Evolutionary conservation across 78 protist species (phyloP).

Genomic region (Dictyostelium intermedium): DNA sequence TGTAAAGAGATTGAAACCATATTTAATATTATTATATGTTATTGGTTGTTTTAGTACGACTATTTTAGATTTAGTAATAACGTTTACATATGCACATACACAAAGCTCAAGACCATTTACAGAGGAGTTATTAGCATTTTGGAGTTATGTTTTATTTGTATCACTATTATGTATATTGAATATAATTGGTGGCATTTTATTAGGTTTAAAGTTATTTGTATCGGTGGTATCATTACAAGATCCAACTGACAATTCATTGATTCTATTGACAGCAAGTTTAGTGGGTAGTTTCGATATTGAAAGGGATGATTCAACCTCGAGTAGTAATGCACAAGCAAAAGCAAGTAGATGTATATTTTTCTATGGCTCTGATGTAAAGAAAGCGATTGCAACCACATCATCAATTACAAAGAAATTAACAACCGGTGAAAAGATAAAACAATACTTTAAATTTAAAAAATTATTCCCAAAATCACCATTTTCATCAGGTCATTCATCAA

Average conservation of each 20-base stretch:
- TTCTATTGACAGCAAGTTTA: constrained; percentile 51
- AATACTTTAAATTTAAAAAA: background rate
- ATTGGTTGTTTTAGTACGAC: constrained; percentile 64
- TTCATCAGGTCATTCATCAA: background rate
- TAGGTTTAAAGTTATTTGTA: constrained; percentile 47
- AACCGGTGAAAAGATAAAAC: background rate
- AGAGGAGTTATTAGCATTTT: constrained; percentile 42
- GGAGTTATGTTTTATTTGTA: constrained; percentile 61
- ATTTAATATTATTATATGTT: constrained; percentile 60
- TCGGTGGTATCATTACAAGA: constrained; percentile 41
- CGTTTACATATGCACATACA: constrained; percentile 51
- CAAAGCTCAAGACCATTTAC: constrained; percentile 23
- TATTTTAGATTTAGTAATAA: constrained; percentile 61
- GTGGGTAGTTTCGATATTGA: constrained; percentile 52
- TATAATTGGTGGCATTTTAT: constrained; percentile 43
- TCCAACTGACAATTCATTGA: constrained; percentile 1
- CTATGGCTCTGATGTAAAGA: constrained; percentile 55
- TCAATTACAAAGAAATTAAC: background rate
- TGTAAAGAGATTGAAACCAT: constrained; percentile 54
- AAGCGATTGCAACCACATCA: constrained; percentile 9
- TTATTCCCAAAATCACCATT: background rate
- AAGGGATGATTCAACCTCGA: constrained; percentile 6
- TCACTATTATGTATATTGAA: constrained; percentile 33
- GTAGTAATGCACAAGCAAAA: background rate
- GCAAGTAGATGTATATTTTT: constrained; percentile 5